Percentiles rank a stretch among this genome's conserved stretches.
Conservation (phyloP, 2,329 filamentous ascomycete species). For the Leptographium wingfieldii region DNA sequence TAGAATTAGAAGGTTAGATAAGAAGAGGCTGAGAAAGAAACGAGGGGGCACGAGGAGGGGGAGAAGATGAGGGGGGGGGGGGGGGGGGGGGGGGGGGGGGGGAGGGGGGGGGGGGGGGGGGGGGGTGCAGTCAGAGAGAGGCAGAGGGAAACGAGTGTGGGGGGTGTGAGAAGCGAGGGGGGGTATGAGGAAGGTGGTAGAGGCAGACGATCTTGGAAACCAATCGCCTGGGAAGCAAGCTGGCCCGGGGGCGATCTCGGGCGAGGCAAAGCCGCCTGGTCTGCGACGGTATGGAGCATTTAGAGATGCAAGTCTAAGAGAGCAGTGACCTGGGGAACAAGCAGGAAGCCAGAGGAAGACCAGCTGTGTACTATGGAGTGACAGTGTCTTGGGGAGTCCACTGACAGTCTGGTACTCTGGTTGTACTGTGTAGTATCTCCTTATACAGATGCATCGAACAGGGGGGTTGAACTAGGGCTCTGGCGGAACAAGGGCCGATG, state of each 20-base stretch:
- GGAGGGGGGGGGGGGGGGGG: no score
- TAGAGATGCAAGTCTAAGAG: neutral
- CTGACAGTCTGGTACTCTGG: neutral
- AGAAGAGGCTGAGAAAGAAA: no score
- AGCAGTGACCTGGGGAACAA: neutral
- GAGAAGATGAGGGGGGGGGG: no score
- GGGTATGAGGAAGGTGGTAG: neutral
- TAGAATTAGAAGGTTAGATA: no score
- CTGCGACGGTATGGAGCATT: neutral
- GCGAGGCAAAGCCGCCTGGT: neutral
- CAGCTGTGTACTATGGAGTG: neutral
- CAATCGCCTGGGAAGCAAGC: slow-evolving; percentile 11
- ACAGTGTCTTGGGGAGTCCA: neutral
- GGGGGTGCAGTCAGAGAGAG: no score
- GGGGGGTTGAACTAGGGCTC: neutral
- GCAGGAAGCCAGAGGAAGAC: neutral
- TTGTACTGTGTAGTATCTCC: no score
- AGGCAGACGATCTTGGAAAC: slow-evolving; percentile 8
- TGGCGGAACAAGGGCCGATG: neutral
- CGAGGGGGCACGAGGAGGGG: no score
- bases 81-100: neutral
- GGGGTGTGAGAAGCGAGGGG: slow-evolving; percentile 1
- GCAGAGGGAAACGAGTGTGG: neutral
- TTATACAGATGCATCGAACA: no score
- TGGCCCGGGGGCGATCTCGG: slow-evolving; percentile 9